phyloP scores from a whole-genome alignment of 768 basidiomycete species.

The Naganishia vaughanmartiniae region DNA sequence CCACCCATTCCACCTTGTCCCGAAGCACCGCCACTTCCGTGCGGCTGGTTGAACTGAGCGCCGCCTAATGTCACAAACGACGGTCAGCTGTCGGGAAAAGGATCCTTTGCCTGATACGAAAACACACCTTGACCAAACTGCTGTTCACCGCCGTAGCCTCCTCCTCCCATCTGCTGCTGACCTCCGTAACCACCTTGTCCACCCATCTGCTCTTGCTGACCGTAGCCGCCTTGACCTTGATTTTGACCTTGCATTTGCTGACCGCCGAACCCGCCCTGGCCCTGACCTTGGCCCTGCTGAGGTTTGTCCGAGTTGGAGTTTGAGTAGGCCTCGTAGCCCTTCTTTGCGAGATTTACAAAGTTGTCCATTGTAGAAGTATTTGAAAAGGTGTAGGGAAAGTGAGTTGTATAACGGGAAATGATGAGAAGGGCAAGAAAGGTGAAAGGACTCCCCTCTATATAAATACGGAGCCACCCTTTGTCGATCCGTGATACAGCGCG shows the following conservation, averaged over 20 bases:
- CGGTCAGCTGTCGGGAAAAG: neutral
- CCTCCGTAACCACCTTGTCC: neutral
- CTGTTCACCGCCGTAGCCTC: neutral
- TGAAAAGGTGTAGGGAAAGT: neutral
- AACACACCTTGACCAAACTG: neutral
- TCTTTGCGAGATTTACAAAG: constrained; percentile 68
- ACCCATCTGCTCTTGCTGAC: constrained; percentile 4
- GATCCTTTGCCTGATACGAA: neutral
- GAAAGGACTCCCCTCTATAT: neutral
- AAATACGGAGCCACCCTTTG: neutral
- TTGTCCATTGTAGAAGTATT: constrained; percentile 56
- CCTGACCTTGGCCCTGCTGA: constrained; percentile 33
- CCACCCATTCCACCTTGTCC: constrained; percentile 16
- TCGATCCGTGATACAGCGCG: neutral
- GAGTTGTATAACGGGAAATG: no score
- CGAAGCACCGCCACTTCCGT: constrained; percentile 32
- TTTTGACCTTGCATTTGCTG: constrained; percentile 31
- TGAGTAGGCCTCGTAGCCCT: constrained; percentile 62
- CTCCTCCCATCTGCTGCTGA: neutral
- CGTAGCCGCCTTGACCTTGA: constrained; percentile 29
- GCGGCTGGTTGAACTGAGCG: constrained; percentile 41
- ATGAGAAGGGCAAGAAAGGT: neutral
- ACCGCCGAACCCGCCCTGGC: constrained; percentile 25
- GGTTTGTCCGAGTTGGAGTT: constrained; percentile 46
- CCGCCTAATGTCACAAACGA: constrained; percentile 29